Percentiles rank a stretch among this genome's conserved stretches.
Conservation (phyloP, 2,329 filamentous ascomycete genomes). For the Ceratocystis colombiana region DNA sequence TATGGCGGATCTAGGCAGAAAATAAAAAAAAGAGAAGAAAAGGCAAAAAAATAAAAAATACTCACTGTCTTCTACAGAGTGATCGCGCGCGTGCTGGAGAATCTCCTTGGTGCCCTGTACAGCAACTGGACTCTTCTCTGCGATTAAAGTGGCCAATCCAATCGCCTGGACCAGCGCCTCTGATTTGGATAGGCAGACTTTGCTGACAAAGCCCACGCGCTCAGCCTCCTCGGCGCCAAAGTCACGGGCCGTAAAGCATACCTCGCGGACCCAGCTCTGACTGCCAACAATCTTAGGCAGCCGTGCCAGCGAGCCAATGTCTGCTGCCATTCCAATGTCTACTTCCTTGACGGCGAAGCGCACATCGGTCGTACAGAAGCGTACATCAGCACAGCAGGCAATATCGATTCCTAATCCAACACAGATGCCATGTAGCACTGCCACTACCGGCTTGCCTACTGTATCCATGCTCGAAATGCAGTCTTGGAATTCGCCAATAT, state of each 20-base stretch:
- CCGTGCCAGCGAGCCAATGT: slow-evolving; percentile 64
- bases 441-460: slow-evolving; percentile 87
- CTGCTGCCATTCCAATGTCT: slow-evolving; percentile 69
- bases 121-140: slow-evolving; percentile 75
- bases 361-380: slow-evolving; percentile 50
- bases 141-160: slow-evolving; percentile 54
- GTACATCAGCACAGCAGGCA: slow-evolving; percentile 58
- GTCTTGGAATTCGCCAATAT: slow-evolving; percentile 71
- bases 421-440: slow-evolving; percentile 66
- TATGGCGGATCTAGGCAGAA: background rate
- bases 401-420: slow-evolving; percentile 72
- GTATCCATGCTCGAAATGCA: slow-evolving; percentile 66
- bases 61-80: slow-evolving; percentile 64
- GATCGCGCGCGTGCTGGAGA: slow-evolving; percentile 70
- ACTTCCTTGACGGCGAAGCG: slow-evolving; percentile 69
- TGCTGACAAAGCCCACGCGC: slow-evolving; percentile 58
- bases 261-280: slow-evolving; percentile 68
- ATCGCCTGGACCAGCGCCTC: slow-evolving; percentile 53
- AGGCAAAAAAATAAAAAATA: slow-evolving; percentile 27
- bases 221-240: slow-evolving; percentile 61
- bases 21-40: background rate
- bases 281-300: slow-evolving; percentile 64
- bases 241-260: slow-evolving; percentile 58
- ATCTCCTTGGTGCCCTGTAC: slow-evolving; percentile 82
- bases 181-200: slow-evolving; percentile 53